Percentiles rank a stretch among this genome's conserved stretches.
Conservation (phyloP, 225 moss, liverwort and hornwort genomes). For the Antitrichia curtipendula region DNA sequence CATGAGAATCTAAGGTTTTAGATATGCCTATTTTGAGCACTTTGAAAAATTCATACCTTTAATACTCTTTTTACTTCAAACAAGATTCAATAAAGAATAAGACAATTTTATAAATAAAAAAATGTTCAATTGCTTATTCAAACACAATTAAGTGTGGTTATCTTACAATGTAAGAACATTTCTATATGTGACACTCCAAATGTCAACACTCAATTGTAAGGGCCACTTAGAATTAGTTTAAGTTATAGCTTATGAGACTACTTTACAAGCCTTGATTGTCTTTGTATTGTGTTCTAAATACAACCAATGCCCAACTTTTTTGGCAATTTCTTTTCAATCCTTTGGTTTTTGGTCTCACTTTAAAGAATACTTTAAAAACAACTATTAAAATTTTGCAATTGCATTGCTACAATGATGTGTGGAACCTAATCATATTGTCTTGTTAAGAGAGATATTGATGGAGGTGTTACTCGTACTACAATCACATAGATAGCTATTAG, state of each 20-base stretch:
- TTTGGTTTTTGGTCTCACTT: too few relatives aligned
- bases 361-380: too few relatives aligned
- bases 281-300: neutral
- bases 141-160: neutral
- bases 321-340: too few relatives aligned
- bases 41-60: neutral
- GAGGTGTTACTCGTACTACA: too few relatives aligned
- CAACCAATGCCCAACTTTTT: neutral
- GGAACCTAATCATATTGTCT: neutral
- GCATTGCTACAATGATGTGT: too few relatives aligned
- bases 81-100: neutral
- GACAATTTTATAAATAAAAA: neutral
- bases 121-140: neutral
- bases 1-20: neutral
- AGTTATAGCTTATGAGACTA: neutral
- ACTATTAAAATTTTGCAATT: neutral
- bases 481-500: neutral
- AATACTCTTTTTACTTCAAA: neutral
- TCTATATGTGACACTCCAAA: neutral
- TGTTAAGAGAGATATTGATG: neutral
- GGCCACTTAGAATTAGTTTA: neutral
- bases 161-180: neutral
- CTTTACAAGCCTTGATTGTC: neutral
- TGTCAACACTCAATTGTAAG: accelerated
- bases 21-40: neutral